Base-by-base conservation (phyloP, 2,329 filamentous ascomycete species). In the Colletotrichum graminicola region DNA sequence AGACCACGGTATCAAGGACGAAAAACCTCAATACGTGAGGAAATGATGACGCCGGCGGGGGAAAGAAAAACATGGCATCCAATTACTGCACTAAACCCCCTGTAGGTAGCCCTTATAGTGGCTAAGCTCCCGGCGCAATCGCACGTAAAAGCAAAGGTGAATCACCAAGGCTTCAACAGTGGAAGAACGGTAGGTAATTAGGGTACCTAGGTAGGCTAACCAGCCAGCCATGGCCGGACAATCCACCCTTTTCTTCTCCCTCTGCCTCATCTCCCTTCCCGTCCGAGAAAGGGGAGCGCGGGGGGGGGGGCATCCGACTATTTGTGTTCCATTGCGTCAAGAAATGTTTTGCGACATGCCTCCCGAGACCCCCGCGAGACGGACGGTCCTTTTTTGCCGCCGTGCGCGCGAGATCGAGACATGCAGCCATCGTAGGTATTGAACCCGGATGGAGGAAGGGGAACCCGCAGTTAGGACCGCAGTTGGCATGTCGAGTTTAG, bases 341-440 rank as follows among this genome's bases (percentile, higher is more conserved):
- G 45, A 47, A 26, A 41, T 23, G 55, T 60, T 39, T 45, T 45
- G 39, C 57, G 57, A 60, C 39, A 60, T 23, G 6, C 55, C 32
- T 41, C n/a, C 55, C 55, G 55, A 57, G 36, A 41, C n/a, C 34
- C n/a, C 55, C 34, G 45, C 29, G 55, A 57, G 55, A 26, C 55
- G 55, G 23, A 41, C n/a, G 5, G 16, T 1, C 14, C 26, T 57
- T 23, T 47, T 11, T 47, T 47, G 2, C 16, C n/a, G 45, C 54
- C n/a, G 34, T 23, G 29, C n/a, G n/a, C n/a, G 16, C 45, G 45
- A 8, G 26, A 5, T 29, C 55, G 10, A 57, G 55, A 57, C 55
- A 57, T 41, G 36, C 12, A 26, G 16, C 14, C 12, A 39, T 41
- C 14, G 16, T 26, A 18, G 39, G 39, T 41, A 26, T 26, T 39